phyloP scores from a whole-genome alignment of 2,329 filamentous ascomycete genomes.

The Ceratocystis papillata region DNA sequence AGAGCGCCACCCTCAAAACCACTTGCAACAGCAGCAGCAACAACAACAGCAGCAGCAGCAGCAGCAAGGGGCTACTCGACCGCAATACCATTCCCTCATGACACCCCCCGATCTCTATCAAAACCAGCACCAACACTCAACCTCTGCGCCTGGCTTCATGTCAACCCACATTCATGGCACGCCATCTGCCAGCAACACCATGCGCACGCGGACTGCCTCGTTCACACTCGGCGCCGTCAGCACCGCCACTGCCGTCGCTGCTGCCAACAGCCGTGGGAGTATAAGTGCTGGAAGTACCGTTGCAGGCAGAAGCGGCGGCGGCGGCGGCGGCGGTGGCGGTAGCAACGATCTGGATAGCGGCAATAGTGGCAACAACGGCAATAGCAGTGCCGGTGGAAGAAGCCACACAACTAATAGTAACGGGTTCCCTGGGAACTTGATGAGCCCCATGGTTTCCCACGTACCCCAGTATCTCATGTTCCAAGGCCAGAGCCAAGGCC shows the following conservation, averaged over 20 bases:
- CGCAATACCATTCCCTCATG: slow-evolving; percentile 12
- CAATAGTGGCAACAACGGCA: slow-evolving; percentile 2
- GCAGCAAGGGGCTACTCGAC: background rate
- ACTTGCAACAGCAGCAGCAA: background rate
- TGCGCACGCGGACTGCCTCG: slow-evolving; percentile 13
- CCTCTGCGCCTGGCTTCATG: slow-evolving; percentile 11
- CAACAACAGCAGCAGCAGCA: background rate
- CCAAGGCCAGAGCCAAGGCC: background rate
- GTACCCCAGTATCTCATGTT: slow-evolving; percentile 18
- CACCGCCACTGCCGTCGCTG: background rate
- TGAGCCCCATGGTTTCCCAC: slow-evolving; percentile 19
- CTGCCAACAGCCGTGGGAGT: background rate
- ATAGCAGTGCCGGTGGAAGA: background rate
- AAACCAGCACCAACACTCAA: background rate
- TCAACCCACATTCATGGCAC: slow-evolving; percentile 11
- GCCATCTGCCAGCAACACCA: background rate
- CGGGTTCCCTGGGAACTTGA: background rate
- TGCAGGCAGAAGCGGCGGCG: background rate
- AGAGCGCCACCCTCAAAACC: background rate
- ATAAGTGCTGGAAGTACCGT: background rate
- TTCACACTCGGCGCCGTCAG: slow-evolving; percentile 6
- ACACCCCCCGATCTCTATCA: slow-evolving; percentile 13
- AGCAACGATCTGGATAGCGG: background rate
- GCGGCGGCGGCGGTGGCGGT: background rate
- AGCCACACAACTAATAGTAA: background rate